Percentiles rank a stretch among this genome's conserved stretches.
These are phyloP conservation scores for Fraxinus xanthoxyloides DNA, from an alignment of 305 asterid species.

Conservation along the genomic window DNA sequence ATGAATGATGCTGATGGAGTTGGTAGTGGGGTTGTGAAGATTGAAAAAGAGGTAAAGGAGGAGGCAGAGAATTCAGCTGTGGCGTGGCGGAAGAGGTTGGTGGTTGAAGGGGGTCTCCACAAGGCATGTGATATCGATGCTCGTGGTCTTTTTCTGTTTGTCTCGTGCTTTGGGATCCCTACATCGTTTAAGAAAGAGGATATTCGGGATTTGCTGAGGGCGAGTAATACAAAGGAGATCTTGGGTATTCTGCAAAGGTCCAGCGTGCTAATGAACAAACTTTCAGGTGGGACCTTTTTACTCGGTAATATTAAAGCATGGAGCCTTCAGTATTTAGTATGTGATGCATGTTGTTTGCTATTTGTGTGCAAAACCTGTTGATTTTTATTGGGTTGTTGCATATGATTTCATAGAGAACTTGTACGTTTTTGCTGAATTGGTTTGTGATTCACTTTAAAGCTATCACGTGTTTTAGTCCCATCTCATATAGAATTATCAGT, in stretches of 20 bases:
- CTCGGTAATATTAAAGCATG: constrained; percentile 5
- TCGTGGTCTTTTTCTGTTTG: constrained; percentile 71
- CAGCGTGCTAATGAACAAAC: constrained; percentile 43
- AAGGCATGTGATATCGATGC: constrained; percentile 65
- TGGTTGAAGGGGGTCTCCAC: constrained; percentile 67
- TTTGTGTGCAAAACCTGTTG: background rate
- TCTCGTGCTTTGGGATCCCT: constrained; percentile 71
- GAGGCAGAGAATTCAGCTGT: constrained; percentile 60
- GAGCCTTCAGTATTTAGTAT: constrained; percentile 2
- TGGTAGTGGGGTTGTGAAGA: constrained; percentile 27
- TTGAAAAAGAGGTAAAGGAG: constrained; percentile 44
- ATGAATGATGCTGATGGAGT: constrained; percentile 22
- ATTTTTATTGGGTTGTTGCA: background rate
- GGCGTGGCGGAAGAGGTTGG: constrained; percentile 74
- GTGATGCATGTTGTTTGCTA: background rate
- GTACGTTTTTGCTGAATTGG: background rate
- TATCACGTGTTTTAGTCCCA: background rate
- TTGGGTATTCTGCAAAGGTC: constrained; percentile 48
- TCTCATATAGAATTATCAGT: constrained; percentile 13
- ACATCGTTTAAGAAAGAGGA: constrained; percentile 48
- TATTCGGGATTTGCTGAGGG: constrained; percentile 55
- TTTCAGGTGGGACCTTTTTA: constrained; percentile 54
- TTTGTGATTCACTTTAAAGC: background rate
- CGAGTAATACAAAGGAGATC: constrained; percentile 57
- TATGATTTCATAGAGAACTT: background rate